Evolutionary conservation across 306 rosid species (phyloP), one percentile per base, ranked within the genome.

Genomic region (Rosa multiflora): DNA sequence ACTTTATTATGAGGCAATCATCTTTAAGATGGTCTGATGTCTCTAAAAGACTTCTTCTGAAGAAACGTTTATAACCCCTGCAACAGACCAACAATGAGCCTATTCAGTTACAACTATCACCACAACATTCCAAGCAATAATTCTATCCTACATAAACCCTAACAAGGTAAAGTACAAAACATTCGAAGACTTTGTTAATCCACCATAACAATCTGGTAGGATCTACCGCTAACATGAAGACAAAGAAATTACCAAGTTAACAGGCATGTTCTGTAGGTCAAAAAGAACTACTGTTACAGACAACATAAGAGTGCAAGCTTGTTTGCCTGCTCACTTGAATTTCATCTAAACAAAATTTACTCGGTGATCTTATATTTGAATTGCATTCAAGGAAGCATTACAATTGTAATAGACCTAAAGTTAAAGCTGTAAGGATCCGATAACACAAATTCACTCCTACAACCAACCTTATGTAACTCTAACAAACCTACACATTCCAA

Each of bases 11-110:
- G 62, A 89, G 89, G 61, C 93, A 85, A 79, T 89, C 91, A 62
- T 89, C 85, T 82, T 89, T 89, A 23, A 89, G 85, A 78, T 76
- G 88, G 77, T 89, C 89, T 6, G 93, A 89, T 11, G 87, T 56
- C 83, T 89, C 93, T 48, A 89, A 82, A 21, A 73, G 74, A 78
- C 76, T 83, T 87, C 91, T 85, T 72, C 81, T 89, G 67, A 75
- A 85, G 80, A 87, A 89, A 37, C 89, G 93, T 78, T 89, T 89
- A 68, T 89, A 89, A 64, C 93, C 93, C 93, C 93, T 89, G 81
- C 56, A 78, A 63, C 14, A 67, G 15, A 35, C 81, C 84, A 69
- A 32, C 0, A 76, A 66, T 29, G 67, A 23, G 61, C 48, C 51
- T 26, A 13, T 35, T 74, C 44, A 69, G 69, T 77, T 37, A 71